Conservation (phyloP, 345 rosid genomes). For the Populus davidiana region DNA sequence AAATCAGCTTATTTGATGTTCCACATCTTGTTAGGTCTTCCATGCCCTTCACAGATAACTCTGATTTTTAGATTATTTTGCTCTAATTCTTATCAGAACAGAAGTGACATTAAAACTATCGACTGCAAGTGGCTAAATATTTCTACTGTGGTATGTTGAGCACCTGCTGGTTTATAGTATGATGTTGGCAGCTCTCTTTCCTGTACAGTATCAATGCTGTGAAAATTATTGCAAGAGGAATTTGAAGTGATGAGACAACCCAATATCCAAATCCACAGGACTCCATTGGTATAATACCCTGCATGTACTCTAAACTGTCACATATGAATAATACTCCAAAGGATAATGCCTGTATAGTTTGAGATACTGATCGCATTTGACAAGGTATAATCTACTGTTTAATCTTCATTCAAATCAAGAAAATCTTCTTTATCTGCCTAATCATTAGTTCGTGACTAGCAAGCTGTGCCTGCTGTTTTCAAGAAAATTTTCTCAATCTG, state of each 20-base stretch:
- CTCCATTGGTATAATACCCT: slow-evolving; percentile 59
- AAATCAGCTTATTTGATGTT: slow-evolving; percentile 37
- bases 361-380: background rate
- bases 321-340: background rate
- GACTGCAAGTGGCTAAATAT: background rate
- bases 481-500: too few relatives aligned
- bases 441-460: background rate
- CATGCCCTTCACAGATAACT: slow-evolving; percentile 30
- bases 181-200: slow-evolving; percentile 33
- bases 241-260: slow-evolving; percentile 61
- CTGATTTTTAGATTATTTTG: background rate
- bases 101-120: background rate
- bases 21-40: slow-evolving; percentile 26
- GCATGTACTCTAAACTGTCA: slow-evolving; percentile 19
- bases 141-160: background rate
- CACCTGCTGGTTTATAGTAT: slow-evolving; percentile 36
- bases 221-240: slow-evolving; percentile 70
- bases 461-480: background rate
- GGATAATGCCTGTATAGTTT: background rate
- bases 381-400: background rate
- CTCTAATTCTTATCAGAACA: background rate
- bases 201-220: slow-evolving; percentile 57
- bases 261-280: slow-evolving; percentile 72
- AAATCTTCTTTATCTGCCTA: background rate
- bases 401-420: background rate